Conservation (phyloP, 768 basidiomycete genomes). For the Xanthoconium purpureum region DNA sequence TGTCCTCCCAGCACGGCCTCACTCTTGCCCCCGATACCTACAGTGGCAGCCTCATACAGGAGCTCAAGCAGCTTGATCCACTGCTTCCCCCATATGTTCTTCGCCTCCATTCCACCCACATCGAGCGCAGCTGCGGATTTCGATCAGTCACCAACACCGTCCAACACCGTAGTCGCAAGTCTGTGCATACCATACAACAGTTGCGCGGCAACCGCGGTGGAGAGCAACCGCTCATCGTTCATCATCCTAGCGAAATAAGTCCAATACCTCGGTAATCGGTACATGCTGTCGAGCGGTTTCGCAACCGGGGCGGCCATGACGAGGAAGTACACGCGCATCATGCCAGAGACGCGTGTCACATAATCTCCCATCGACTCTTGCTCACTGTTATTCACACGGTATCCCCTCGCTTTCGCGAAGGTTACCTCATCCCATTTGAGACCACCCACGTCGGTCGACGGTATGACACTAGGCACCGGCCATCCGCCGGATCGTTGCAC, state of each 20-base stretch:
- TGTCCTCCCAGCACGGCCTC: conserved; percentile 52
- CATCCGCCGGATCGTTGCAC: conserved; percentile 88
- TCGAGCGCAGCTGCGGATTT: conserved; percentile 58
- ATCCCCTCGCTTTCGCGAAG: conserved; percentile 54
- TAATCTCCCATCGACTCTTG: conserved; percentile 63
- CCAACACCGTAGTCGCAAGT: not conserved
- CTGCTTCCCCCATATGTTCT: conserved; percentile 69
- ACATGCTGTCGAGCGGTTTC: conserved; percentile 43
- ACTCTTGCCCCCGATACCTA: conserved; percentile 41
- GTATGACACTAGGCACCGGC: conserved; percentile 69
- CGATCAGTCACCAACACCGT: conserved; percentile 8
- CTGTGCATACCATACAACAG: conserved; percentile 55
- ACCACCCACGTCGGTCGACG: conserved; percentile 49
- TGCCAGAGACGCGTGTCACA: conserved; percentile 64
- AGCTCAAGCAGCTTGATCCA: conserved; percentile 71
- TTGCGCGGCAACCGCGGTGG: conserved; percentile 59
- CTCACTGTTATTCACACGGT: conserved; percentile 39
- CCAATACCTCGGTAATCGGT: conserved; percentile 67
- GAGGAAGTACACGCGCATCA: conserved; percentile 85
- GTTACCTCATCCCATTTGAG: conserved; percentile 42
- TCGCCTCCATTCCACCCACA: conserved; percentile 61
- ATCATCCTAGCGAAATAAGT: conserved; percentile 66
- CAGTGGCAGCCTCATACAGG: conserved; percentile 61
- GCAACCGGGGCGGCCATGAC: conserved; percentile 47
- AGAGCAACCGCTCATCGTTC: conserved; percentile 48